Conservation (phyloP, 1,139 yeast species). For the Zygosaccharomyces pseudobailii region DNA sequence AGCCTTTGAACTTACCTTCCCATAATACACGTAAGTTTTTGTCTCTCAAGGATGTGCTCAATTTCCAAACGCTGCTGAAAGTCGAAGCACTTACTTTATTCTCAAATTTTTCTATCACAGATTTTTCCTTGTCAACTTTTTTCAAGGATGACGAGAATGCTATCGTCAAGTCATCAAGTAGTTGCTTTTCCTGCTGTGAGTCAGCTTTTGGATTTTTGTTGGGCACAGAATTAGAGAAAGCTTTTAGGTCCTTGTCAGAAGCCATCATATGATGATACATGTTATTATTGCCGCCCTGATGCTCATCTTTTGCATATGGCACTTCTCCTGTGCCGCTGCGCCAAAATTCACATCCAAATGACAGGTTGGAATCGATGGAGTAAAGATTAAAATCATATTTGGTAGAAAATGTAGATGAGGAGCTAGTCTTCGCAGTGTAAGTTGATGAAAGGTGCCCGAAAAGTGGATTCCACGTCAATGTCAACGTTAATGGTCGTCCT, state of each 20-base stretch:
- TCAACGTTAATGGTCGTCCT: slow-evolving; percentile 84
- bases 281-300: slow-evolving; percentile 29
- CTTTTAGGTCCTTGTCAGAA: not conserved
- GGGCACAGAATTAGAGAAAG: not conserved
- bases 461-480: slow-evolving; percentile 82
- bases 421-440: slow-evolving; percentile 77
- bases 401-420: slow-evolving; percentile 74
- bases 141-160: slow-evolving; percentile 32
- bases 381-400: slow-evolving; percentile 86
- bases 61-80: slow-evolving; percentile 68
- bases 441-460: slow-evolving; percentile 88
- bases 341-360: slow-evolving; percentile 85
- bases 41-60: slow-evolving; percentile 66
- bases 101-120: slow-evolving; percentile 52
- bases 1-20: slow-evolving; percentile 85
- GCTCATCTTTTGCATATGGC: slow-evolving; percentile 4
- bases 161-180: slow-evolving; percentile 31
- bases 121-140: slow-evolving; percentile 34
- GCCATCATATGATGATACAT: slow-evolving; percentile 25
- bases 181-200: slow-evolving; percentile 17
- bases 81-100: slow-evolving; percentile 48
- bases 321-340: slow-evolving; percentile 22
- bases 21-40: slow-evolving; percentile 62
- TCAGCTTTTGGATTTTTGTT: not conserved
- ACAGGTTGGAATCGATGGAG: slow-evolving; percentile 82